phyloP scores from a whole-genome alignment of 768 basidiomycete genomes.

The Podaxis sp. region DNA sequence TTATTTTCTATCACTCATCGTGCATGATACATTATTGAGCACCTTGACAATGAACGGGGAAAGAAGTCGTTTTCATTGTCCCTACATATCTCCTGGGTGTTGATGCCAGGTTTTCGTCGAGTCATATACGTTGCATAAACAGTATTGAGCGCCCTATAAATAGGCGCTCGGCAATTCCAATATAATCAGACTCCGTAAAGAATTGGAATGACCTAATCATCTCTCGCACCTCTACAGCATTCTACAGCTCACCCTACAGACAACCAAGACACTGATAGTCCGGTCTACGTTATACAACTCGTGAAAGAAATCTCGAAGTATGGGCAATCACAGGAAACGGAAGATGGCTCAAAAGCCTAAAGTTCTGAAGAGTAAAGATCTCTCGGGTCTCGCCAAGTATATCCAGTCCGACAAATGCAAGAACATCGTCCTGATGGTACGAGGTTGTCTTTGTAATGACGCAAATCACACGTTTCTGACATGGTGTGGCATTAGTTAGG shows the following conservation, averaged over 20 bases:
- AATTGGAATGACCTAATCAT: not conserved
- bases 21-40: too few species aligned
- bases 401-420: conserved; percentile 68
- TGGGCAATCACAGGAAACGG: conserved; percentile 2
- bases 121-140: too few species aligned
- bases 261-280: not conserved
- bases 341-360: conserved; percentile 20
- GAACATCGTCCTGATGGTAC: conserved; percentile 74
- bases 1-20: too few species aligned
- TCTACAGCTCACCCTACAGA: not conserved
- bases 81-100: too few species aligned
- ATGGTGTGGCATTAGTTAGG: conserved; percentile 47
- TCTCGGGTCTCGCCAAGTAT: conserved; percentile 54
- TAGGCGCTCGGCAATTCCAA: too few species aligned
- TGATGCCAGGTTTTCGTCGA: too few species aligned
- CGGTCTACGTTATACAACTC: not conserved
- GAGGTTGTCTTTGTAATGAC: conserved; percentile 20
- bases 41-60: too few species aligned
- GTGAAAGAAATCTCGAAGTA: not conserved
- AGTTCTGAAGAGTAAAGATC: conserved; percentile 28
- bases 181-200: not conserved
- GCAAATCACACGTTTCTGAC: conserved; percentile 6
- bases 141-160: too few species aligned
- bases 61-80: too few species aligned
- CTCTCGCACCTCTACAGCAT: too few species aligned